Evolutionary conservation across 2,329 filamentous ascomycete genomes (phyloP).

Genomic region (Madurella mycetomatis): DNA sequence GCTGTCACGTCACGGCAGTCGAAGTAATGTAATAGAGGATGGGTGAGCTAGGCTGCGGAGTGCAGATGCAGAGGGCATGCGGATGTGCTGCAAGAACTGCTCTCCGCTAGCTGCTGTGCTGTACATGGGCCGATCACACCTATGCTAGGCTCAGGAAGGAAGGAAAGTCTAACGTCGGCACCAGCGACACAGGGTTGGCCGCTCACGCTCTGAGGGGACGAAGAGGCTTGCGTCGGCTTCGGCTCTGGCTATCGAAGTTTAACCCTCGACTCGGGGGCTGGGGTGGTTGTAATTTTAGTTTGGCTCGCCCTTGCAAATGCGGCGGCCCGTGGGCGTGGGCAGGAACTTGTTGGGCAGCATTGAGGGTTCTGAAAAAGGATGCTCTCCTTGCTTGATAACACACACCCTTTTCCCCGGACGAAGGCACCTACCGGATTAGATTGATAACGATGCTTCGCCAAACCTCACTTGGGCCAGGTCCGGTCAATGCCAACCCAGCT

Average conservation of each 20-base stretch:
- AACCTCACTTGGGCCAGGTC: no score
- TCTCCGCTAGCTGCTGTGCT: neutral
- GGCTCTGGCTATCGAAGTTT: neutral
- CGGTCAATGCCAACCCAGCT: no score
- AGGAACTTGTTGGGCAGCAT: neutral
- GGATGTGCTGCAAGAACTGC: neutral
- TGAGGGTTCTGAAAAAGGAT: slow-evolving; percentile 3
- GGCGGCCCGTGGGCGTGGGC: neutral
- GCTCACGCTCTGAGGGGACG: neutral
- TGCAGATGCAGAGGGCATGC: neutral
- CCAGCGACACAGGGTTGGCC: neutral
- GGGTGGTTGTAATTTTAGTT: neutral
- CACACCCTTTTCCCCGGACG: neutral
- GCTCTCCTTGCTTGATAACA: neutral
- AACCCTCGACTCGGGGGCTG: neutral
- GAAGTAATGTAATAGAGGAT: no score
- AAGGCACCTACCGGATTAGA: slow-evolving; percentile 7
- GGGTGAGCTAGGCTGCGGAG: neutral
- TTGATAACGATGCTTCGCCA: neutral
- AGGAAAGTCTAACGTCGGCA: slow-evolving; percentile 14
- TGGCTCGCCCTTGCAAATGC: neutral
- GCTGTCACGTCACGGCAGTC: neutral
- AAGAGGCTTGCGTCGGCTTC: slow-evolving; percentile 13
- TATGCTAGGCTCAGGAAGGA: slow-evolving; percentile 22
- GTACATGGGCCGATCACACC: slow-evolving; percentile 18